phyloP scores from a whole-genome alignment of 148 eudicot species.

The Rhododendron williamsianum region DNA sequence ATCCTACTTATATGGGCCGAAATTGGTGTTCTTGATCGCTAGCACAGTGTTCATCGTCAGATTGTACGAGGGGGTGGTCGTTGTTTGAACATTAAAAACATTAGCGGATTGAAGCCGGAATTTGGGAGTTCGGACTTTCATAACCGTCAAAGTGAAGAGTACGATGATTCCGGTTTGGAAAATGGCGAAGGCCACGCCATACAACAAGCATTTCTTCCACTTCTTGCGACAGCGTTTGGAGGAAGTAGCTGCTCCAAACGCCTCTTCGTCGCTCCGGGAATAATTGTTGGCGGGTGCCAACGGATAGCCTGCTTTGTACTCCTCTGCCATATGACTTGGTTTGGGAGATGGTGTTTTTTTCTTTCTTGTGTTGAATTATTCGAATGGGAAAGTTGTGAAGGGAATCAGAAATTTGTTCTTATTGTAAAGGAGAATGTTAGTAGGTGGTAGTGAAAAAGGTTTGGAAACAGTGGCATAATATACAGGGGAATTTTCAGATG shows the following conservation, averaged over 20 bases:
- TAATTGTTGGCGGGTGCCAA: background rate
- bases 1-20: slow-evolving; percentile 1
- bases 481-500: too few relatives aligned
- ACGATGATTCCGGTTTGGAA: slow-evolving; percentile 8
- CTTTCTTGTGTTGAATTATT: too few relatives aligned
- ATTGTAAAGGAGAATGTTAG: background rate
- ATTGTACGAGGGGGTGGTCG: background rate
- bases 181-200: background rate
- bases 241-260: background rate
- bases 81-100: background rate
- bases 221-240: slow-evolving; percentile 14
- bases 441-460: background rate
- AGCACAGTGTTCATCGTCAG: background rate
- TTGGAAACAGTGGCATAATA: background rate
- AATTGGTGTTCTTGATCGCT: slow-evolving; percentile 11
- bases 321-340: background rate
- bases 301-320: background rate
- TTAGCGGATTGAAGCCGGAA: slow-evolving; percentile 7
- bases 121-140: slow-evolving; percentile 15
- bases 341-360: background rate
- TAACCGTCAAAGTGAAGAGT: slow-evolving; percentile 8
- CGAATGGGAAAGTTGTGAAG: background rate
- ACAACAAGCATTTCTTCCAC: slow-evolving; percentile 2
- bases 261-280: background rate
- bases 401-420: background rate